phyloP scores from a whole-genome alignment of 78 protist genomes.

The Cavenderia fasciculata region DNA sequence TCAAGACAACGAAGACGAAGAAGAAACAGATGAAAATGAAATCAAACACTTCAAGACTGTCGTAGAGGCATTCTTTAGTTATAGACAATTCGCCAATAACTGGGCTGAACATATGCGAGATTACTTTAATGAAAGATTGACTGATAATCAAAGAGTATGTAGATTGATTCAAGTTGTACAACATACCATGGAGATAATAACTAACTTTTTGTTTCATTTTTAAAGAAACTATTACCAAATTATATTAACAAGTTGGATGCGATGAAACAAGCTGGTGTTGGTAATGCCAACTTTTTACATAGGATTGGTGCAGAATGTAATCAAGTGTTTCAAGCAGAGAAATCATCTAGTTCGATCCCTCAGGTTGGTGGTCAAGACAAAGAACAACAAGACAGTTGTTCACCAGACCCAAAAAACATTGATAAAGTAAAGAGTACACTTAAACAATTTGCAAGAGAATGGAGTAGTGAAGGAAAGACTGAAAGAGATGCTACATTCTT shows the following conservation, averaged over 20 bases:
- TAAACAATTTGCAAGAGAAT: conserved; percentile 83
- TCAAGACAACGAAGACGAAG: conserved; percentile 3
- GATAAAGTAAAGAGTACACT: conserved; percentile 79
- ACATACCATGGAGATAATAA: not conserved
- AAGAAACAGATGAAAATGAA: conserved; percentile 50
- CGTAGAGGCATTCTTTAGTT: conserved; percentile 55
- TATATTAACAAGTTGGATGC: conserved; percentile 25
- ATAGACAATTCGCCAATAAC: conserved; percentile 30
- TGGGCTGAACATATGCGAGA: conserved; percentile 51
- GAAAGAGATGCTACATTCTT: conserved; percentile 75
- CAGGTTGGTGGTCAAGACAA: not conserved
- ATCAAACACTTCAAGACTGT: conserved; percentile 48
- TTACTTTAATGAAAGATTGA: conserved; percentile 21
- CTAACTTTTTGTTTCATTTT: too few species aligned
- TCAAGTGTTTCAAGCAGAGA: conserved; percentile 19
- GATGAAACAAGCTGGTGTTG: conserved; percentile 23
- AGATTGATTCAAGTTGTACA: not conserved
- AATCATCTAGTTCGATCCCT: not conserved
- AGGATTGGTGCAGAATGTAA: conserved; percentile 36
- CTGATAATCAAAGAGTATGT: conserved; percentile 13
- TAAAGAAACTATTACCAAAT: conserved; percentile 40
- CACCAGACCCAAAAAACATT: conserved; percentile 27
- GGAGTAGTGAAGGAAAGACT: conserved; percentile 83
- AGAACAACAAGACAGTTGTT: not conserved
- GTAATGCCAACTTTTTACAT: conserved; percentile 27